Conservation (phyloP, 2,329 filamentous ascomycete species). For the Tolypocladium album region DNA sequence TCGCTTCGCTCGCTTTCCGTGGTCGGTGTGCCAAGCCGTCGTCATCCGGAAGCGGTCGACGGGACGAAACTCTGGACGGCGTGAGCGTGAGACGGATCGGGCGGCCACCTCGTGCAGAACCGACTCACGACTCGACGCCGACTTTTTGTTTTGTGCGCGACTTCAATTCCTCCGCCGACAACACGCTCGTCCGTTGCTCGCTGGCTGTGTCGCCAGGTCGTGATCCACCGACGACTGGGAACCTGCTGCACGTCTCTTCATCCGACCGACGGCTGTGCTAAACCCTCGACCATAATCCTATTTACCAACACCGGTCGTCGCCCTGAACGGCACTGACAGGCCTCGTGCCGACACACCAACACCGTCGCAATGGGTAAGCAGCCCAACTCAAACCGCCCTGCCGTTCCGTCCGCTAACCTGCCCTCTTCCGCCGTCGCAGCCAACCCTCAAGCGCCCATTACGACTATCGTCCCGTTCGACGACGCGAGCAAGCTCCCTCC, state of each 20-base stretch:
- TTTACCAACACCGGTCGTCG: background rate
- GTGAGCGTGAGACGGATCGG: background rate
- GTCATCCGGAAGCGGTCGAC: background rate
- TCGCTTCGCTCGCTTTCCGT: background rate
- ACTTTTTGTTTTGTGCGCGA: background rate
- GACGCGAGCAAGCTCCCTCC: conserved; percentile 38
- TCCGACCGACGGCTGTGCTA: background rate
- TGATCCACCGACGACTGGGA: background rate
- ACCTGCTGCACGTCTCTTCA: background rate
- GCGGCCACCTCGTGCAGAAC: background rate
- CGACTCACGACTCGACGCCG: background rate
- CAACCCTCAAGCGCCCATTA: conserved; percentile 13
- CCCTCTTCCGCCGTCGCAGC: background rate
- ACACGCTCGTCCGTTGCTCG: background rate
- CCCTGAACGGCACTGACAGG: background rate
- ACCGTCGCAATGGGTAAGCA: background rate
- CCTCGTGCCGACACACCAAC: background rate
- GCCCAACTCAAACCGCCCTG: background rate
- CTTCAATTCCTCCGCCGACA: background rate
- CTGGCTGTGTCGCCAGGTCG: background rate
- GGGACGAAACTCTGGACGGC: background rate
- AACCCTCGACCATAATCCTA: too few species aligned
- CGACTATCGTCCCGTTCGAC: conserved; percentile 45
- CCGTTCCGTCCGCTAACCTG: background rate
- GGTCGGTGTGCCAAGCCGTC: background rate